phyloP scores from a whole-genome alignment of 768 basidiomycete species.

The Hortiboletus campestris region DNA sequence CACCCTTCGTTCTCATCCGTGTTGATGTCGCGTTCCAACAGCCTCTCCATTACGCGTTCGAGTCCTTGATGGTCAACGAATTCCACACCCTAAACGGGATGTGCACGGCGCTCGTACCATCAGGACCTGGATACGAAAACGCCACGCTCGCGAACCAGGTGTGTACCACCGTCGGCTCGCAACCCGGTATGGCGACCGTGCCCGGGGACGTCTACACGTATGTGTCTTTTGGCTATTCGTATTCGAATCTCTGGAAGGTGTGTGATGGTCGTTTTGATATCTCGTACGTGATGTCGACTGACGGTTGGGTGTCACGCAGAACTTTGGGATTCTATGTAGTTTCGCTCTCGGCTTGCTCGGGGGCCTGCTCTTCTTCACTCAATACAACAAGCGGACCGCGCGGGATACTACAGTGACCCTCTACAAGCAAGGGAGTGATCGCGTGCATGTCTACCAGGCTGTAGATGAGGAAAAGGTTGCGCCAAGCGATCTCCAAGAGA shows the following conservation, averaged over 20 bases:
- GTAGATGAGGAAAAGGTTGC: conserved; percentile 19
- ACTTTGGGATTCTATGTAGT: conserved; percentile 43
- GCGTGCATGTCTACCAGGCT: not conserved
- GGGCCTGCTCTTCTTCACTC: conserved; percentile 37
- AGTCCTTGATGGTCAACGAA: conserved; percentile 46
- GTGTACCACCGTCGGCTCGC: conserved; percentile 42
- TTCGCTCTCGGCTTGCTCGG: conserved; percentile 42
- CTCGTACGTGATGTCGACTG: not conserved
- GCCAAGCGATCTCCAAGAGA: not conserved
- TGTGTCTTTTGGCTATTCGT: conserved; percentile 29
- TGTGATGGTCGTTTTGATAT: conserved; percentile 20
- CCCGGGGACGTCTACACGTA: conserved; percentile 41
- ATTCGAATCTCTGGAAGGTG: conserved; percentile 36
- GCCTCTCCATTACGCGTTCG: conserved; percentile 31
- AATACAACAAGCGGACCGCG: conserved; percentile 29
- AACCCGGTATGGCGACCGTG: conserved; percentile 40
- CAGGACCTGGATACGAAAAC: conserved; percentile 36
- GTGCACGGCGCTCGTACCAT: conserved; percentile 33
- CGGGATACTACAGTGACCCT: conserved; percentile 32
- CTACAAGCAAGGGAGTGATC: conserved; percentile 14
- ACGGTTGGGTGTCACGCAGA: conserved; percentile 18
- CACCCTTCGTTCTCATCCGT: conserved; percentile 32
- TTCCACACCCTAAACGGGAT: conserved; percentile 40
- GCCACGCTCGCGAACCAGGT: conserved; percentile 36
- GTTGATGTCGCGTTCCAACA: conserved; percentile 29